Conservation (phyloP, 1,139 yeast species). For the Suhomyces panamericanus region DNA sequence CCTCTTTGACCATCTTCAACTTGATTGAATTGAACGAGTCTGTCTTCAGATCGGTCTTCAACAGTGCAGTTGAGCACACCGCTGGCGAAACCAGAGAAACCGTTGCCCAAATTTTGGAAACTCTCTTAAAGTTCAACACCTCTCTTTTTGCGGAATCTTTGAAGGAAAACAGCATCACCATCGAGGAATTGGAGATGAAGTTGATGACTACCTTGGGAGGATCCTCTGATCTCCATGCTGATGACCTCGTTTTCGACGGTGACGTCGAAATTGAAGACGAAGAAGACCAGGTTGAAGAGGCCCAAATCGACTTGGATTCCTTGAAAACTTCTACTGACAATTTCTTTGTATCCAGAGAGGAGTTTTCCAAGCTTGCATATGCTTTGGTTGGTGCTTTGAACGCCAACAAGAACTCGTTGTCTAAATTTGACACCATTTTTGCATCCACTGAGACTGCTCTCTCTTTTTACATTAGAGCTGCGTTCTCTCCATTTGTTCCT, state of each 20-base stretch:
- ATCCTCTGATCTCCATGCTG: constrained; percentile 23
- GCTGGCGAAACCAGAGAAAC: constrained; percentile 27
- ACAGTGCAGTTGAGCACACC: constrained; percentile 22
- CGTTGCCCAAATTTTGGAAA: constrained; percentile 46
- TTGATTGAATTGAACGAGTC: constrained; percentile 23
- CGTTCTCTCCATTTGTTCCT: constrained; percentile 60
- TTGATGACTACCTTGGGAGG: constrained; percentile 57
- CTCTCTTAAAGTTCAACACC: constrained; percentile 39
- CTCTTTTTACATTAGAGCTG: constrained; percentile 59
- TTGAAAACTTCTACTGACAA: constrained; percentile 28
- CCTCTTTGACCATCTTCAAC: constrained; percentile 25
- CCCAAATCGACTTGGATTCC: constrained; percentile 19
- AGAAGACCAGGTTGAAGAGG: constrained; percentile 24
- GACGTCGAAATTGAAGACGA: constrained; percentile 21
- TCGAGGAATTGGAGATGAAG: constrained; percentile 65
- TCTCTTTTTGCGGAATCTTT: constrained; percentile 44
- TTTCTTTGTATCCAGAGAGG: constrained; percentile 40
- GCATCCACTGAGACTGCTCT: constrained; percentile 37
- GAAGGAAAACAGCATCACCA: constrained; percentile 35
- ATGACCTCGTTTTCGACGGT: constrained; percentile 25
- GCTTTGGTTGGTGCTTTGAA: constrained; percentile 33
- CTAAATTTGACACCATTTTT: constrained; percentile 28
- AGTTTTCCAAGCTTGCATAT: constrained; percentile 44
- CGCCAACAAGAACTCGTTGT: constrained; percentile 18
- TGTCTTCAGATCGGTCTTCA: constrained; percentile 25